Conservation (phyloP, 371 early-diverging fungal species). For the Mortierella sp. region DNA sequence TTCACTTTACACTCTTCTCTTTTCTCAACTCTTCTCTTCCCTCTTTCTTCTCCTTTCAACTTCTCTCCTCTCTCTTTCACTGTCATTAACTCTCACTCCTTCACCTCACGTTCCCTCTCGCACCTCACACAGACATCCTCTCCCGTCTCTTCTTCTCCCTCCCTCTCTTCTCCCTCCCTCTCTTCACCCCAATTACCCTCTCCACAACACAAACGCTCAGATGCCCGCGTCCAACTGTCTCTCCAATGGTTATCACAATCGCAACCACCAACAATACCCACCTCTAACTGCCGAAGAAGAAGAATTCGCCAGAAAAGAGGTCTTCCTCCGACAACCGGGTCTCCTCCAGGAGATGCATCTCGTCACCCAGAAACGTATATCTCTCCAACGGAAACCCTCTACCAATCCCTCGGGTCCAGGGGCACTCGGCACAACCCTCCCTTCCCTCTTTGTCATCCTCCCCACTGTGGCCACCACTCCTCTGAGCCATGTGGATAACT, state of each 20-base stretch:
- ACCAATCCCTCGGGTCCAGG: background rate
- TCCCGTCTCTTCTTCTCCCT: background rate
- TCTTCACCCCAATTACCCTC: background rate
- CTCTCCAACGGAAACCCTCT: constrained; percentile 19
- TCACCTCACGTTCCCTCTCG: too few relatives aligned
- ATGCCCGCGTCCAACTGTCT: background rate
- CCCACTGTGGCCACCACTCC: constrained; percentile 6
- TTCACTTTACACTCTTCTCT: background rate
- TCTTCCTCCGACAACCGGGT: constrained; percentile 18
- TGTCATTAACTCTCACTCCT: background rate
- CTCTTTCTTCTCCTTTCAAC: background rate
- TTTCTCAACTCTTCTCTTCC: background rate
- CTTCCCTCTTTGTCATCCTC: constrained; percentile 35
- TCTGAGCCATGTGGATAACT: background rate
- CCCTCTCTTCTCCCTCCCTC: background rate
- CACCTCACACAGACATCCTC: background rate
- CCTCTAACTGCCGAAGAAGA: background rate
- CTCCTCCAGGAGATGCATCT: constrained; percentile 22
- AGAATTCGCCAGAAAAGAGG: background rate
- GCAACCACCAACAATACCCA: background rate
- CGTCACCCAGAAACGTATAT: constrained; percentile 24
- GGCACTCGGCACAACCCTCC: constrained; percentile 12
- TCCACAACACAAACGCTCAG: background rate
- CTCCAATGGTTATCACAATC: background rate
- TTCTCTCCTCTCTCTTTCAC: background rate